Conservation (phyloP, 768 basidiomycete species). For the Tricholoma matsutake region DNA sequence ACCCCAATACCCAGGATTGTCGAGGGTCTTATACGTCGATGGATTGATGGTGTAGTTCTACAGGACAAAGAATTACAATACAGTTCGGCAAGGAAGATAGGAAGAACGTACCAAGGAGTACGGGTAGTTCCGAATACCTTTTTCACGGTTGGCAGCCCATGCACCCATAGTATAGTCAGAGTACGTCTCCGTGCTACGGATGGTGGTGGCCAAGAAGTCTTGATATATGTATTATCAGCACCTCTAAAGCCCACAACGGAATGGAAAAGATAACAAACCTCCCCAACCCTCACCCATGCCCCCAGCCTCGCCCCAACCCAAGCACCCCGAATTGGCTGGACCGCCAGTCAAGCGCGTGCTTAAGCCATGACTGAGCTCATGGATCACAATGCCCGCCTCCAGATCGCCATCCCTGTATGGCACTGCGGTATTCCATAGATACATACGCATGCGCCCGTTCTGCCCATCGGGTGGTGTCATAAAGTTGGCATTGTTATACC, state of each 20-base stretch:
- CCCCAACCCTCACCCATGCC: constrained; percentile 99
- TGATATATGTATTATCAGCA: constrained; percentile 10
- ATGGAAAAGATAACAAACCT: constrained; percentile 32
- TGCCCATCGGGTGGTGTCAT: constrained; percentile 82
- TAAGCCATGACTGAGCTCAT: constrained; percentile 85
- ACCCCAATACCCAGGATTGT: constrained; percentile 92
- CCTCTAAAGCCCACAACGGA: neutral
- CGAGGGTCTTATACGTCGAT: constrained; percentile 90
- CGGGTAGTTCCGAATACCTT: constrained; percentile 83
- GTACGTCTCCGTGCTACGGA: constrained; percentile 73
- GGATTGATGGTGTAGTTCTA: constrained; percentile 75
- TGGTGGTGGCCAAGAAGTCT: constrained; percentile 85
- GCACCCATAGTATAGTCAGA: constrained; percentile 88
- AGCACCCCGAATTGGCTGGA: constrained; percentile 86
- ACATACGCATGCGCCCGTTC: constrained; percentile 95
- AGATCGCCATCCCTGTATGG: constrained; percentile 95
- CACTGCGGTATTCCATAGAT: constrained; percentile 87
- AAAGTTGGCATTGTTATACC: constrained; percentile 92
- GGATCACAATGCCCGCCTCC: constrained; percentile 96
- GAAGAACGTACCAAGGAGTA: constrained; percentile 63
- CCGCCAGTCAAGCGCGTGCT: constrained; percentile 95
- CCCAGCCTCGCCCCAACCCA: constrained; percentile 94
- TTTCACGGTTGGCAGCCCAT: constrained; percentile 81
- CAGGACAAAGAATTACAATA: neutral
- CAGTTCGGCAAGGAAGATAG: neutral